phyloP scores from a whole-genome alignment of 192 early-diverging fungal species.

The Backusella parvicylindrica region DNA sequence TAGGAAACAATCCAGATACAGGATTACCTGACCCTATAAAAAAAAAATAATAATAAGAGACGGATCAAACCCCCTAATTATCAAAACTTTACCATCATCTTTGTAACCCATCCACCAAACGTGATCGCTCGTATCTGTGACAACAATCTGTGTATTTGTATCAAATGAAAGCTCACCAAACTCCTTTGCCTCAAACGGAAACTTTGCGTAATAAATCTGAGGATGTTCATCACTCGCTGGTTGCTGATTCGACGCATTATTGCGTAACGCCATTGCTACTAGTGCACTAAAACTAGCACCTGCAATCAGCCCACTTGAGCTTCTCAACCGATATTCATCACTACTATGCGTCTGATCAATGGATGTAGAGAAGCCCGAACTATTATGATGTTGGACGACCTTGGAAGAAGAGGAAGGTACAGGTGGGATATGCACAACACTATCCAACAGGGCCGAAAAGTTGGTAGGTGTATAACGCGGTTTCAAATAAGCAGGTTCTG shows the following conservation, averaged over 20 bases:
- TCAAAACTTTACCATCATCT: slow-evolving; percentile 45
- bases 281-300: slow-evolving; percentile 4
- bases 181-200: slow-evolving; percentile 69
- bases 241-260: background rate
- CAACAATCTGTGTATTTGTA: slow-evolving; percentile 64
- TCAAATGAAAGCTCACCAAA: slow-evolving; percentile 67
- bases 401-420: background rate
- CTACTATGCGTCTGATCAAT: background rate
- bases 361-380: background rate
- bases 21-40: slow-evolving; percentile 31
- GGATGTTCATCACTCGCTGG: slow-evolving; percentile 22
- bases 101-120: slow-evolving; percentile 82
- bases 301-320: background rate
- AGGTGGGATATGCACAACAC: background rate
- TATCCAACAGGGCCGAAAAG: slow-evolving; percentile 14
- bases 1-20: slow-evolving; percentile 71
- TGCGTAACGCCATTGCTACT: background rate
- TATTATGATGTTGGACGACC: background rate
- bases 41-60: background rate
- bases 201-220: slow-evolving; percentile 61
- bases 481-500: slow-evolving; percentile 12
- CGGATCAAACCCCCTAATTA: slow-evolving; percentile 1
- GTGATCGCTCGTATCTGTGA: slow-evolving; percentile 73
- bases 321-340: background rate
- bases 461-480: background rate